These are phyloP conservation scores for Verbascum thapsus DNA, from an alignment of 257 asterid genomes.

Conservation along the genomic window DNA sequence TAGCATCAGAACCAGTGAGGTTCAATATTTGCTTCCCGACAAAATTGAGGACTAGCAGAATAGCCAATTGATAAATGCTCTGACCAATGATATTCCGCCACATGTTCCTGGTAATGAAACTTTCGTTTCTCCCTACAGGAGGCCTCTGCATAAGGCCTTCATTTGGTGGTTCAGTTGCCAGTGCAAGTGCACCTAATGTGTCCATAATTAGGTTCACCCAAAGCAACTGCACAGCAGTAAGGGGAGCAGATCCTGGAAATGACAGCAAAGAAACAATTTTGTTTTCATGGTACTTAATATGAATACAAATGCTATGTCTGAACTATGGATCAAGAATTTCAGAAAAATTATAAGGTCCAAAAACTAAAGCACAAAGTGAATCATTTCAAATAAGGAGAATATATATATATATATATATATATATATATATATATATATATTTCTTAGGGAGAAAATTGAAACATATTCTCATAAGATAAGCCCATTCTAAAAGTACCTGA, in stretches of 20 bases:
- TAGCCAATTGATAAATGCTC: conserved; percentile 74
- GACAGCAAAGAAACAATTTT: not conserved
- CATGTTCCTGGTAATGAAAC: conserved; percentile 83
- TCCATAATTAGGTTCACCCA: conserved; percentile 99
- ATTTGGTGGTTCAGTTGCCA: conserved; percentile 96
- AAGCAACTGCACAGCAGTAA: conserved; percentile 94
- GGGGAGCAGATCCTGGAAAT: conserved; percentile 90
- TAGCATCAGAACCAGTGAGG: conserved; percentile 68
- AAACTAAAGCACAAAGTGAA: too few relatives aligned
- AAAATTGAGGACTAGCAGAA: conserved; percentile 77
- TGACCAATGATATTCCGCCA: conserved; percentile 97
- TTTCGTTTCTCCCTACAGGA: conserved; percentile 68
- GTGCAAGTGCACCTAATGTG: conserved; percentile 96
- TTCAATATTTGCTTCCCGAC: conserved; percentile 64
- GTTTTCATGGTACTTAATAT: not conserved
- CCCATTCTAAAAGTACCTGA: conserved; percentile 61
- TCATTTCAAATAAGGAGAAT: too few relatives aligned
- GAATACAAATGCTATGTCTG: not conserved
- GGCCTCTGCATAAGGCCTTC: conserved; percentile 91
- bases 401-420: too few relatives aligned
- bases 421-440: too few relatives aligned
- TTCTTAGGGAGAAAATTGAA: too few relatives aligned
- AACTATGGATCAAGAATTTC: too few relatives aligned
- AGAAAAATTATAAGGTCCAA: too few relatives aligned
- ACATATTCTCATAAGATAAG: too few relatives aligned